Percentiles rank a stretch among this genome's conserved stretches.
phyloP scores from a whole-genome alignment of 2,329 filamentous ascomycete species.

The Colletotrichum sp. region DNA sequence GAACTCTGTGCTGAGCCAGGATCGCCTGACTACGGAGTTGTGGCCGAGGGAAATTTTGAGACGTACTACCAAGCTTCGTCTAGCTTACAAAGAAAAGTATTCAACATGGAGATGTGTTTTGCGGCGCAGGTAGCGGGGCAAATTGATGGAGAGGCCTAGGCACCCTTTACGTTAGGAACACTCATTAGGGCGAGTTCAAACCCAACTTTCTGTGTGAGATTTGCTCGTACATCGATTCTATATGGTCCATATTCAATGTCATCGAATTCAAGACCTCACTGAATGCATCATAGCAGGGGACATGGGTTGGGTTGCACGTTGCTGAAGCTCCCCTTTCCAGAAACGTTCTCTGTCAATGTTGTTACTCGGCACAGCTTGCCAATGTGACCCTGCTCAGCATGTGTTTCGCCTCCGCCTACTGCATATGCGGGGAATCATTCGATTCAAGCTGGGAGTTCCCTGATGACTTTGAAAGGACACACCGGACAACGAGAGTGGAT shows the following conservation, averaged over 20 bases:
- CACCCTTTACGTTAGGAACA: neutral
- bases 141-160: neutral
- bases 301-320: neutral
- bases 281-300: neutral
- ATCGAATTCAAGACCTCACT: neutral
- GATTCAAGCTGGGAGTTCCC: neutral
- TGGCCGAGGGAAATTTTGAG: neutral
- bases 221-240: neutral
- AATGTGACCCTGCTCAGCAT: neutral
- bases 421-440: neutral
- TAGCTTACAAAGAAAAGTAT: neutral
- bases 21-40: neutral
- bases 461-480: neutral
- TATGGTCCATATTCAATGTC: neutral
- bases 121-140: neutral
- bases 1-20: neutral
- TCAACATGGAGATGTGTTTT: neutral
- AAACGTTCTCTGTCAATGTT: neutral
- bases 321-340: neutral
- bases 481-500: neutral
- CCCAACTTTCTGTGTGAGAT: neutral
- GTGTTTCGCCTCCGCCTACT: neutral
- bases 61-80: neutral
- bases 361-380: neutral
- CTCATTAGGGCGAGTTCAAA: neutral